Conservation (phyloP, 495 filamentous ascomycete species). For the Daldinia bambusicola region DNA sequence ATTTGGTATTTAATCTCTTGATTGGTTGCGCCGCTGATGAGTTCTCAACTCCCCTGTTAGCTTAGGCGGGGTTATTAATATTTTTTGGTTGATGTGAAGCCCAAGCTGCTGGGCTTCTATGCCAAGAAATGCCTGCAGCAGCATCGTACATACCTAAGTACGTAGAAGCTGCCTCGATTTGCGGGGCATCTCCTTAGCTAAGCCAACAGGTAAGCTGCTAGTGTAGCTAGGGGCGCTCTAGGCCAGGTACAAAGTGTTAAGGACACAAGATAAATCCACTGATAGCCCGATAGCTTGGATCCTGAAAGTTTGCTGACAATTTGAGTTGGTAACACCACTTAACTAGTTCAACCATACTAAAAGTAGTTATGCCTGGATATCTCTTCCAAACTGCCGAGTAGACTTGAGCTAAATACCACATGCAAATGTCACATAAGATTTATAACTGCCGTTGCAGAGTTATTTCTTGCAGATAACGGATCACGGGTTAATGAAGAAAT, state of each 20-base stretch:
- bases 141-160: too few species aligned
- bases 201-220: conserved; percentile 5
- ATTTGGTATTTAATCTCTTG: conserved; percentile 12
- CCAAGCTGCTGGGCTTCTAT: conserved; percentile 19
- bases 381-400: background rate
- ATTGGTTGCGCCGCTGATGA: conserved; percentile 29
- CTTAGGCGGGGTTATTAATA: background rate
- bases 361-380: background rate
- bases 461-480: conserved; percentile 38
- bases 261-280: background rate
- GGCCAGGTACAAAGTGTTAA: background rate
- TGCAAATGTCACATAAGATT: conserved; percentile 30
- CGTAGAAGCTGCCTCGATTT: conserved; percentile 30
- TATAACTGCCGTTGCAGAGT: conserved; percentile 18
- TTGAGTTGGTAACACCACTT: background rate
- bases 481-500: conserved; percentile 18
- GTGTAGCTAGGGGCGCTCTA: background rate
- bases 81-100: conserved; percentile 7
- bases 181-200: conserved; percentile 33
- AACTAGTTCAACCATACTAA: background rate
- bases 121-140: conserved; percentile 25
- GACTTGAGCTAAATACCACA: conserved; percentile 12
- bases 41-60: conserved; percentile 9
- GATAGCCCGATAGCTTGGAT: background rate
- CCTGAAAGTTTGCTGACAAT: conserved; percentile 2